phyloP scores from a whole-genome alignment of 768 basidiomycete species.

The Tulasnella sp. region DNA sequence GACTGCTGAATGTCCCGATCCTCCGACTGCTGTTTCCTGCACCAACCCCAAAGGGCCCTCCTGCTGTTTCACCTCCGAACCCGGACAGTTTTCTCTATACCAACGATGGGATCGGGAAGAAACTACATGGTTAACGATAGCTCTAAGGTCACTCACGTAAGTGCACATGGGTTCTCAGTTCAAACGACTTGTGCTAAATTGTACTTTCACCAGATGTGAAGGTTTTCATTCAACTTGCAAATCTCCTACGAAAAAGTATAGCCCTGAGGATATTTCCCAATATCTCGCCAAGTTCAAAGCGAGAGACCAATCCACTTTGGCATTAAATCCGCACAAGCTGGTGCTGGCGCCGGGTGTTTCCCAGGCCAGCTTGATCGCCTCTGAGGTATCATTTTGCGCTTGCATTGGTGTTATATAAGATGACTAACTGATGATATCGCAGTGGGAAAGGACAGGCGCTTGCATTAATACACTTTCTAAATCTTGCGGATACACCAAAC shows the following conservation, averaged over 20 bases:
- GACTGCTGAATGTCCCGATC: too few relatives aligned
- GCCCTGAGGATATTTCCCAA: neutral
- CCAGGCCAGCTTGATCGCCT: neutral
- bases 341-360: neutral
- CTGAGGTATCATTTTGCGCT: neutral
- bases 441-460: constrained; percentile 1
- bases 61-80: neutral
- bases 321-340: neutral
- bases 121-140: neutral
- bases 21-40: too few relatives aligned
- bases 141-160: constrained; percentile 5
- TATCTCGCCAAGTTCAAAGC: neutral
- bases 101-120: constrained; percentile 1
- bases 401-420: too few relatives aligned
- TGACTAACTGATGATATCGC: neutral
- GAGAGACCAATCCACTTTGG: neutral
- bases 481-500: neutral
- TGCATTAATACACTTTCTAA: constrained; percentile 2
- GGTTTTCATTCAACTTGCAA: constrained; percentile 1
- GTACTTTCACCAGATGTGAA: neutral
- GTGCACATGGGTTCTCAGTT: neutral
- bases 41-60: too few relatives aligned
- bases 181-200: neutral
- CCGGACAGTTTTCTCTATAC: constrained; percentile 2
- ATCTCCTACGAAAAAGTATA: neutral